Base-by-base conservation (phyloP, 2,329 filamentous ascomycete genomes). In the Arachnopeziza araneosa region DNA sequence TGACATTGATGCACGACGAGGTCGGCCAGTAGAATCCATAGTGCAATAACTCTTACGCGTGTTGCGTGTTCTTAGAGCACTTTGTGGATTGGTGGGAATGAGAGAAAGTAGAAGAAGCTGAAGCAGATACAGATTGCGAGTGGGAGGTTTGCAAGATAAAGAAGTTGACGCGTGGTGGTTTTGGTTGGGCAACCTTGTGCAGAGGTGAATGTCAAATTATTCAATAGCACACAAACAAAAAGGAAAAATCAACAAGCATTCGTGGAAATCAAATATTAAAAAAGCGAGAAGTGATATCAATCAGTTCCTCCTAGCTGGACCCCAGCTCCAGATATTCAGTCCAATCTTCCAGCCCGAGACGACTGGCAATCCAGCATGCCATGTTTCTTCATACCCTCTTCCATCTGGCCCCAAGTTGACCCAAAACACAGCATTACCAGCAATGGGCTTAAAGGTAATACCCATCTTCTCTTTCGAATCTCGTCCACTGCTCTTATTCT, bases 251-350 rank as follows among this genome's bases (percentile, higher is more conserved):
- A 44, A 14, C 12, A 19, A 44, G 12, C 36, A 44, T 3, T 19
- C 4, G 36, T 5, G 17, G 17, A 17, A 44, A 44, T 44, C 4
- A 19, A 12, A 44, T 44, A 44, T 8, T 4, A 44, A 19, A 44
- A 14, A 2, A 44, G 3, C 12, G 17, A 3, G 6, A 19, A 12
- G 2, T 44, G 17, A 17, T 44, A 14, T 19, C 30, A 17, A 17
- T 44, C 17, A 44, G 4, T 44, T 44, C 17, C 36, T 44, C 12
- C 65, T 57, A n/a, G 63, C 60, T 50, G 63, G 57, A 32, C 68
- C 71, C 83, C 83, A 86, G 71, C 80, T 85, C 84, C 84, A 87
- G 62, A 87, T 84, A 72, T 87, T 86, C 72, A 86, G 70, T 0
- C 83, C 84, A 59, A 86, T 77, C 74, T 87, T 86, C 48, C 73